These are phyloP conservation scores for Austroboletus novae-zelandiae DNA, from an alignment of 1,284 basidiomycete species.

Conservation along the genomic window DNA sequence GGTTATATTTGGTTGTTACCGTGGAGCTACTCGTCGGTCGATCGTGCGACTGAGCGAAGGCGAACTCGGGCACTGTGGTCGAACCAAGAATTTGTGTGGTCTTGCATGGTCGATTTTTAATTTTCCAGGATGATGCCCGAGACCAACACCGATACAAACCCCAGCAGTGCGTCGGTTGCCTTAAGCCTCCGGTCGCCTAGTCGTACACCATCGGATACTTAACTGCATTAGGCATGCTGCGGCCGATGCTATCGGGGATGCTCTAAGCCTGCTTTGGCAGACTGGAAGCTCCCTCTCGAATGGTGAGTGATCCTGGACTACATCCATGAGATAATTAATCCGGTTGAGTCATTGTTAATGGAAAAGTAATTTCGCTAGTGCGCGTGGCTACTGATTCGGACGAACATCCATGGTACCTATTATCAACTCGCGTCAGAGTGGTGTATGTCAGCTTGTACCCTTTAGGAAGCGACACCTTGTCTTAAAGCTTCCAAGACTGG, in stretches of 20 bases:
- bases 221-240: constrained; percentile 10
- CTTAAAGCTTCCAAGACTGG: constrained; percentile 12
- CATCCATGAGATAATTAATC: not conserved
- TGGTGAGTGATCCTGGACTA: not conserved
- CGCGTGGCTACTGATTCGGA: not conserved
- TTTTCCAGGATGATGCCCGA: no score
- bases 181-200: not conserved
- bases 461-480: constrained; percentile 13
- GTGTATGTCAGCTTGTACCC: constrained; percentile 15
- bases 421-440: constrained; percentile 4
- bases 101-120: no score
- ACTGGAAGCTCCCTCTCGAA: not conserved
- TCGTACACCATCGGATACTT: constrained; percentile 2
- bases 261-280: constrained; percentile 9
- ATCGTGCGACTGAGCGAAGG: not conserved
- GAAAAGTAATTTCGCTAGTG: not conserved
- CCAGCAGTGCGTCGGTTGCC: not conserved
- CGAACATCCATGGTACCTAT: constrained; percentile 3
- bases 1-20: not conserved
- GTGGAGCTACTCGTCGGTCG: not conserved
- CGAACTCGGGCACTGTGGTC: no score
- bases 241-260: constrained; percentile 21
- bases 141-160: no score
- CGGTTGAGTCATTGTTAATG: not conserved
- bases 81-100: no score